Base-by-base conservation (phyloP, 257 asterid genomes). In the Fraxinus quadrangulata region DNA sequence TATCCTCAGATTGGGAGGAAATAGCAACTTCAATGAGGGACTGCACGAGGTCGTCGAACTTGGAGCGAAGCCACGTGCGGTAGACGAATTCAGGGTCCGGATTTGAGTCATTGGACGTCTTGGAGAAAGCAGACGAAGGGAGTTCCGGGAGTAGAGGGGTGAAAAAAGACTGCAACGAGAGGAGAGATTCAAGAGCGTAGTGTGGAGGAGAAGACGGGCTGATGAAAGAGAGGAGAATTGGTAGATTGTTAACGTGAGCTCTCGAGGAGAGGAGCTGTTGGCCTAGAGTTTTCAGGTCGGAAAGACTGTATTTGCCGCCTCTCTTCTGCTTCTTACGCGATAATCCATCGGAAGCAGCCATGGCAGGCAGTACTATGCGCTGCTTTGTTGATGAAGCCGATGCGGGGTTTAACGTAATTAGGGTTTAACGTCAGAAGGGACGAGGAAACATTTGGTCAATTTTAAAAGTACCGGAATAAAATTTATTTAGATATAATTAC, bases 81-180 rank as follows among this genome's bases (percentile, higher is more conserved):
- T 84, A 90, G 70, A 89, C 79, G 56, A 86, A 70, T 3, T 90
- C 92, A 0, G 90, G 89, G 67, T 84, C 88, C 8, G 86, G 10
- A 68, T 79, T 68, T 17, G 79, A 45, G 19, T 63, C 24, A 14
- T 49, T 34, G 3, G 70, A 42, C 5, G 67, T 19, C 8, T 56
- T 65, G 71, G 79, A 61, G 31, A 81, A 72, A 6, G 74, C 19
- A 8, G 86, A 66, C 0, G 91, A 77, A 1, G 96, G 91, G 37
- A 93, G 92, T 6, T 85, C 45, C 0, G 94, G 88, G 33, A 91
- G 83, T n/a, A 93, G 83, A 1, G 97, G 98, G 72, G 85, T 88
- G 88, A 95, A 95, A 84, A 93, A 93, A 0, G 98, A 89, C 34
- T 95, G 98, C 70, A 95, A 89, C 0, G 99, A 88, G 67, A 95